Evolutionary conservation across 2,329 filamentous ascomycete genomes (phyloP).

Genomic region (Colletotrichum tofieldiae): DNA sequence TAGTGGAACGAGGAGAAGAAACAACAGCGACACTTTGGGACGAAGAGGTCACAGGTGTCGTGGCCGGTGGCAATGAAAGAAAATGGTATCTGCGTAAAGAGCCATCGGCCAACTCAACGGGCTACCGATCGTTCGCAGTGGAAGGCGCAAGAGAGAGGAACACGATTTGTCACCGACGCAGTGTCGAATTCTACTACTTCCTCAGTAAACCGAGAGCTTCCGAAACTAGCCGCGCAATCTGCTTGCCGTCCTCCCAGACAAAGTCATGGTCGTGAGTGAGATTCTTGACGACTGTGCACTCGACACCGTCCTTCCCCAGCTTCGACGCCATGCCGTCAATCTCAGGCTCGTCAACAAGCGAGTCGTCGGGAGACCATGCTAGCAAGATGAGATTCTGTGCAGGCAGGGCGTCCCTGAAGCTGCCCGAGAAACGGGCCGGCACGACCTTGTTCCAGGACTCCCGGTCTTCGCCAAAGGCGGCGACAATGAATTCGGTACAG

Average conservation of each 20-base stretch:
- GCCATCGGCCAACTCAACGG: not conserved
- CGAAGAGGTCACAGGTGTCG: not conserved
- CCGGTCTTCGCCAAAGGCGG: slow-evolving; percentile 72
- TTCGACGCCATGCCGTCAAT: slow-evolving; percentile 68
- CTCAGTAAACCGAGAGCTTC: slow-evolving; percentile 44
- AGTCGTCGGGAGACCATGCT: slow-evolving; percentile 64
- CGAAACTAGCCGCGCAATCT: slow-evolving; percentile 66
- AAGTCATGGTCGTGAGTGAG: slow-evolving; percentile 74
- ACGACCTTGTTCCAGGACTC: slow-evolving; percentile 69
- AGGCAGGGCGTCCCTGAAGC: slow-evolving; percentile 59
- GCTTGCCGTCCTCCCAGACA: slow-evolving; percentile 73
- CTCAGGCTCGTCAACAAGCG: slow-evolving; percentile 71
- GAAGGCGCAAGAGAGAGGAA: not conserved
- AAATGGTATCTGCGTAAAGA: slow-evolving; percentile 27
- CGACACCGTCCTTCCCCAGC: slow-evolving; percentile 58
- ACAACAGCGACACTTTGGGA: not conserved
- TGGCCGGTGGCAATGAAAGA: not conserved
- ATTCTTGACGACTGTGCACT: slow-evolving; percentile 54
- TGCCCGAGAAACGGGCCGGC: slow-evolving; percentile 63
- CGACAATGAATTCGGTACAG: slow-evolving; percentile 72
- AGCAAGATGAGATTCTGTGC: slow-evolving; percentile 55
- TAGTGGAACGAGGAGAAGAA: slow-evolving; percentile 39
- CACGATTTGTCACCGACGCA: not conserved
- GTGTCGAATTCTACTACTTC: slow-evolving; percentile 2
- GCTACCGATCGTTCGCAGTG: not conserved